Base-by-base conservation (phyloP, 768 basidiomycete species). In the Auricularia cornea region DNA sequence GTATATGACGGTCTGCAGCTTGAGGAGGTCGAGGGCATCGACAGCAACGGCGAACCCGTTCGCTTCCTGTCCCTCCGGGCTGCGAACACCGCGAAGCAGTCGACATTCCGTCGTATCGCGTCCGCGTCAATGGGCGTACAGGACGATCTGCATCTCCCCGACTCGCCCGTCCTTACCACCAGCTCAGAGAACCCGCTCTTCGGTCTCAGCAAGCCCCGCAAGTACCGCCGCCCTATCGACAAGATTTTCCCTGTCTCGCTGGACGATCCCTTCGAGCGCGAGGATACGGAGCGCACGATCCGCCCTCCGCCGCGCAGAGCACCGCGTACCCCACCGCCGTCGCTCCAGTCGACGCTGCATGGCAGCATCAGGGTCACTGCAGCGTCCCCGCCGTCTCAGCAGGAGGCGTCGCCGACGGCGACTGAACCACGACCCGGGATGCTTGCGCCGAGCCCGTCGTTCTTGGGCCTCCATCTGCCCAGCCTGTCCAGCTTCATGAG, bases 1-100 rank as follows among this genome's bases (percentile, higher is more conserved):
- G 81, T 84, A 5, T 92, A 91, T 66, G 89, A 90, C 65, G 84
- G 77, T 62, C 78, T 92, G 54, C 40, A 80, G 80, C 28, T 57
- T 20, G 84, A 85, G 54, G 68, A 66, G 29, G 40, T 71, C 44
- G 72, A 72, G 33, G 68, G 76, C 8, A 69, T 70, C 23, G 73
- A 72, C 32, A 65, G 52, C 59, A 71, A 76, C 30, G 71, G 72
- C 68, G 74, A 60, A 68, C 73, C 69, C 16, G 30, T 57, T 31
- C 54, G 54, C 14, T 57, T 57, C 26, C 30, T 29, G 6, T 57
- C 54, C 12, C 54, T 57, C 8, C 26, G 30, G 4, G 54, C 26
- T 8, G 54, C 54, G 14, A 30, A 20, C 23, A 14, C 54, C 11
- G 10, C 54, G 8, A 26, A 16, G 26, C 16, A 6, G 8, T 30